phyloP scores from a whole-genome alignment of 176 grass and related monocot species.

The Eragrostis curvula region DNA sequence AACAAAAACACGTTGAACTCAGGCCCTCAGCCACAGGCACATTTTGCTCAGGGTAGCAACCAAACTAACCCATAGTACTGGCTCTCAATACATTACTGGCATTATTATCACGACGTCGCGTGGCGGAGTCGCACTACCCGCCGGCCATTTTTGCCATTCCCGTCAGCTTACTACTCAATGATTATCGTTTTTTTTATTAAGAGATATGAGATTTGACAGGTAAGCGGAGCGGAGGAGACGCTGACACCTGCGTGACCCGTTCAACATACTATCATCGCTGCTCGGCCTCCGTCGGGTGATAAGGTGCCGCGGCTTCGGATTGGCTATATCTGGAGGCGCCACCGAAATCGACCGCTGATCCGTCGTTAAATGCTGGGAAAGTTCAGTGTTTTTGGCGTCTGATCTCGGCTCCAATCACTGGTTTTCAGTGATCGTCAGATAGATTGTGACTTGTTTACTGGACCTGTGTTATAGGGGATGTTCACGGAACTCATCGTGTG shows the following conservation, averaged over 20 bases:
- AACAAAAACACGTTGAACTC: no score
- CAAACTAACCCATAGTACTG: background rate
- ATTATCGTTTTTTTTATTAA: background rate
- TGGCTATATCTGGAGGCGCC: background rate
- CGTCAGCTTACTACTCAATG: background rate
- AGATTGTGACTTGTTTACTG: no score
- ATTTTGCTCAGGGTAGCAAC: no score
- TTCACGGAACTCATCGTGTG: no score
- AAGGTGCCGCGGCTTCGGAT: background rate
- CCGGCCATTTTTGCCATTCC: background rate
- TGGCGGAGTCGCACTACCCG: background rate
- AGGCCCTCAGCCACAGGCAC: no score
- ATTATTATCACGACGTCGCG: conserved; percentile 1
- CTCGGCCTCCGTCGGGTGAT: background rate
- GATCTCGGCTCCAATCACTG: no score
- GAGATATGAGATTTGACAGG: background rate
- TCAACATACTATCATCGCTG: background rate
- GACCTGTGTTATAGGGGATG: no score
- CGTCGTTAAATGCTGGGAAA: background rate
- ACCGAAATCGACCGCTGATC: background rate
- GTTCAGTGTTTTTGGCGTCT: background rate
- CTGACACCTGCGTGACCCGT: background rate
- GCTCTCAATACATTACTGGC: background rate
- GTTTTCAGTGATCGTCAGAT: no score
- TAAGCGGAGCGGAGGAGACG: background rate